phyloP scores from a whole-genome alignment of 352 stramenopile genomes.

The Elongisporangium prolatum region DNA sequence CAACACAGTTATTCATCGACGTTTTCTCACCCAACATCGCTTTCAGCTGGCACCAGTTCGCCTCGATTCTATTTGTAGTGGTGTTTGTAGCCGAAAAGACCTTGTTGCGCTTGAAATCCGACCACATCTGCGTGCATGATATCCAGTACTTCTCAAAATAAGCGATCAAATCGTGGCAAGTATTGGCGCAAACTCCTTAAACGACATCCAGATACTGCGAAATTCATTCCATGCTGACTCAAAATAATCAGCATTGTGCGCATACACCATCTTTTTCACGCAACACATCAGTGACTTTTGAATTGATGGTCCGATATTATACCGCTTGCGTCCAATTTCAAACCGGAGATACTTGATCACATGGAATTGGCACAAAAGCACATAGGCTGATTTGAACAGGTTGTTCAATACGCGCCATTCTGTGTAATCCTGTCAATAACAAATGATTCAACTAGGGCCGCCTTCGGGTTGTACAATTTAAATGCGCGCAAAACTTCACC shows the following conservation, averaged over 20 bases:
- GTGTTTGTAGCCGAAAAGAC: slow-evolving; percentile 9
- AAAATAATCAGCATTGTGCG: not conserved
- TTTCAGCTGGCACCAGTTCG: slow-evolving; percentile 9
- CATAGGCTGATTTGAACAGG: not conserved
- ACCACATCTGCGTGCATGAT: slow-evolving; percentile 8
- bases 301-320: not conserved
- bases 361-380: not conserved
- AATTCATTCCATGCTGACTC: too few relatives aligned
- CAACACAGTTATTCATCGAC: not conserved
- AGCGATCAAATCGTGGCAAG: not conserved
- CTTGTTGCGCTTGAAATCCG: not conserved
- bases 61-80: slow-evolving; percentile 10
- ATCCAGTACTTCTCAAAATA: slow-evolving; percentile 10
- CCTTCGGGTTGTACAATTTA: not conserved
- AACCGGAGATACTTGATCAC: not conserved
- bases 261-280: not conserved
- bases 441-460: not conserved
- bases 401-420: not conserved
- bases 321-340: not conserved
- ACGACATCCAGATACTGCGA: not conserved
- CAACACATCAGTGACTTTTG: not conserved
- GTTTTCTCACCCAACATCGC: not conserved
- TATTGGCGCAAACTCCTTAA: not conserved
- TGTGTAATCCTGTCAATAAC: not conserved
- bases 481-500: not conserved